phyloP scores from a whole-genome alignment of 768 basidiomycete genomes.

The Russula vinacea region DNA sequence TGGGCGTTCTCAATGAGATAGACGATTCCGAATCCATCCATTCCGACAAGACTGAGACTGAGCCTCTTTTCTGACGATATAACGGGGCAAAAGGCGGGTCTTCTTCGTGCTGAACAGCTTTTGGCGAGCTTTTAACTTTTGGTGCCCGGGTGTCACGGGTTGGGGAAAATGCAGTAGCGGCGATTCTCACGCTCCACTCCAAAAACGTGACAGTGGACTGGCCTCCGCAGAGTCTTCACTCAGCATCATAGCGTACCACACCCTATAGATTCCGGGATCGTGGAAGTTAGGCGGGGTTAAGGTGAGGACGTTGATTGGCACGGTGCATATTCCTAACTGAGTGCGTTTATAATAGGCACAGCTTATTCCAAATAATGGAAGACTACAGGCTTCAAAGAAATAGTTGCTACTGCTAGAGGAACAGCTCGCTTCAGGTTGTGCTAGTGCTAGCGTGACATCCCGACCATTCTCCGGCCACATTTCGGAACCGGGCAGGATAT shows the following conservation, averaged over 20 bases:
- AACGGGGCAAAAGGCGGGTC: background rate
- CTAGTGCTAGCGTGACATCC: no score
- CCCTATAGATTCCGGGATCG: no score
- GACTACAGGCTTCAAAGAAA: no score
- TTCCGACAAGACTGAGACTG: slow-evolving; percentile 29
- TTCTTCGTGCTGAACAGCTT: background rate
- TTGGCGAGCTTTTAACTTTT: no score
- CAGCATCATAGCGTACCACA: no score
- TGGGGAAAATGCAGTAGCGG: background rate
- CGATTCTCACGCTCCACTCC: slow-evolving; percentile 3
- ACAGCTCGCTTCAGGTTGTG: background rate
- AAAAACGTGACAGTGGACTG: no score
- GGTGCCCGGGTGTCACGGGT: background rate
- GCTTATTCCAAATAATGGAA: background rate
- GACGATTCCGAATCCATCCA: slow-evolving; percentile 73
- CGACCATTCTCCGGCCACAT: background rate
- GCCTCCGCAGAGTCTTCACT: no score
- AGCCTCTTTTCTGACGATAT: background rate
- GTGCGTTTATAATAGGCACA: background rate
- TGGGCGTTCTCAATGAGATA: slow-evolving; percentile 81
- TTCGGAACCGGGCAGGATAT: background rate
- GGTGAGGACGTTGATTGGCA: no score
- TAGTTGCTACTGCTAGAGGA: no score
- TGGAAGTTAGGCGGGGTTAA: no score
- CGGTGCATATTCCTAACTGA: background rate